Conservation (phyloP, 2,329 filamentous ascomycete genomes). For the Calonectria montana region DNA sequence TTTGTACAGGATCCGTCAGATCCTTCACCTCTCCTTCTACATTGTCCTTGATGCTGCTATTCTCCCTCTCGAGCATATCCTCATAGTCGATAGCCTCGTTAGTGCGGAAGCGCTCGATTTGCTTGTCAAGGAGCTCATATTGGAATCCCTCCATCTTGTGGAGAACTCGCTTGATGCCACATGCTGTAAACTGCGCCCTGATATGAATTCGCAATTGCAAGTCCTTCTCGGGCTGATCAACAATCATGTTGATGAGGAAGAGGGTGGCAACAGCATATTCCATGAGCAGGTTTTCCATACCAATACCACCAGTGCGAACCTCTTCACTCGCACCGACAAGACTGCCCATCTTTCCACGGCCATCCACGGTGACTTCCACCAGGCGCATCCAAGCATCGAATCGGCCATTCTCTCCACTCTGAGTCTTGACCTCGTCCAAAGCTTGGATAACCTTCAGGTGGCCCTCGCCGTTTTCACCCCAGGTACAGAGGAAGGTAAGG, state of each 20-base stretch:
- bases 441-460: conserved; percentile 95
- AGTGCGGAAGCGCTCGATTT: conserved; percentile 90
- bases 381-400: conserved; percentile 99
- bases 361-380: conserved; percentile 96
- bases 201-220: conserved; percentile 94
- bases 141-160: conserved; percentile 98
- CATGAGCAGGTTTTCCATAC: conserved; percentile 99
- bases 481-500: conserved; percentile 94
- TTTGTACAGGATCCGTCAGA: conserved; percentile 91
- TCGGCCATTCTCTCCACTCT: conserved; percentile 90
- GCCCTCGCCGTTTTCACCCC: conserved; percentile 84
- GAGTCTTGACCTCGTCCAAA: conserved; percentile 88
- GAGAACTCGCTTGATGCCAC: conserved; percentile 93
- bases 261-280: conserved; percentile 97
- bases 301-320: conserved; percentile 93
- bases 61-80: conserved; percentile 92
- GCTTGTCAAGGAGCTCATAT: conserved; percentile 98
- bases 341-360: conserved; percentile 98
- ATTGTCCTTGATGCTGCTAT: conserved; percentile 89
- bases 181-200: conserved; percentile 93
- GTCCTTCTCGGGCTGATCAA: conserved; percentile 90
- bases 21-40: conserved; percentile 90
- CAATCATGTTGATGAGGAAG: conserved; percentile 95
- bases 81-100: conserved; percentile 99
- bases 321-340: conserved; percentile 97